Evolutionary conservation across 345 rosid species (phyloP).

Genomic region (Populus alba): DNA sequence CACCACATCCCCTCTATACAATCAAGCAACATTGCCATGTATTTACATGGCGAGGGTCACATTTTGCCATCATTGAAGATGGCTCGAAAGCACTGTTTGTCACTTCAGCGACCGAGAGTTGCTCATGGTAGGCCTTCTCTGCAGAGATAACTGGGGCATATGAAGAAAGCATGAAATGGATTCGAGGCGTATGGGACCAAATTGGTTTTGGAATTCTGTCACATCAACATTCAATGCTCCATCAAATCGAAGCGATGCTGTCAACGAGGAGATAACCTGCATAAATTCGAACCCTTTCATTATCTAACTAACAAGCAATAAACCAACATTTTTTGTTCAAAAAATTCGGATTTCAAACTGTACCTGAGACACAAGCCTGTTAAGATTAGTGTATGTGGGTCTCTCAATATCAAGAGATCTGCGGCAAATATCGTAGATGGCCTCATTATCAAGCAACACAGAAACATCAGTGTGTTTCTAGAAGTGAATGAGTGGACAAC

Average conservation of each 20-base stretch:
- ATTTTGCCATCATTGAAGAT: constrained; percentile 20
- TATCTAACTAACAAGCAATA: neutral
- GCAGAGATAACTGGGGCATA: constrained; percentile 18
- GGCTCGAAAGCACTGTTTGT: constrained; percentile 18
- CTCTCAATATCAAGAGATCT: constrained; percentile 20
- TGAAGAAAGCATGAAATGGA: constrained; percentile 20
- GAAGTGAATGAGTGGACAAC: constrained; percentile 12
- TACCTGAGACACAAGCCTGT: constrained; percentile 19
- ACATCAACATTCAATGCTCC: constrained; percentile 20
- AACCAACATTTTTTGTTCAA: neutral
- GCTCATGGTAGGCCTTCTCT: neutral
- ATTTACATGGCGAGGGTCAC: constrained; percentile 19
- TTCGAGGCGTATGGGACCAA: constrained; percentile 20
- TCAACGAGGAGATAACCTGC: constrained; percentile 17
- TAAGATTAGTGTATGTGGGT: constrained; percentile 21
- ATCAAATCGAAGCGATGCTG: constrained; percentile 18
- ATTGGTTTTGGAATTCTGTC: constrained; percentile 18
- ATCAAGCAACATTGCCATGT: constrained; percentile 20
- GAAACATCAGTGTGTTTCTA: constrained; percentile 21
- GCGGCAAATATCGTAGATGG: constrained; percentile 15
- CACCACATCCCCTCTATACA: constrained; percentile 20
- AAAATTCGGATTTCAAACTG: neutral
- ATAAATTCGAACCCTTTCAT: neutral
- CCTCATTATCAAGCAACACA: constrained; percentile 14
- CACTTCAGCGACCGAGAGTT: constrained; percentile 11